A percentile compares a stretch with the other conserved stretches of the same genome.
These are phyloP conservation scores for Penicillium sumatraense DNA, from an alignment of 2,329 filamentous ascomycete genomes.

Conservation along the genomic window DNA sequence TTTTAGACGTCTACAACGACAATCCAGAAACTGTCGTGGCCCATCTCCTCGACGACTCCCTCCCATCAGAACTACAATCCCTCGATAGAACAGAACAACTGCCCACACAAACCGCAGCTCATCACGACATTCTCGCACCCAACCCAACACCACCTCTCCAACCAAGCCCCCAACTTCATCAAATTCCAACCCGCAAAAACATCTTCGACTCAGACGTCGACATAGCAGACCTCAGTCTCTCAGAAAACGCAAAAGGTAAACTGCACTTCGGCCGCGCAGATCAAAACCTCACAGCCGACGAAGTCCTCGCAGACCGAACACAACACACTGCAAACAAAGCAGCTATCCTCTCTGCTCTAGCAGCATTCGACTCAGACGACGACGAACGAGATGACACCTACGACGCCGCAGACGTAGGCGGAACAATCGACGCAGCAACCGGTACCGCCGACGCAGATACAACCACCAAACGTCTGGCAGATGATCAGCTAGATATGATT, in stretches of 20 bases:
- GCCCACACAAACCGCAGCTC: slow-evolving; percentile 43
- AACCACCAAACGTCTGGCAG: slow-evolving; percentile 40
- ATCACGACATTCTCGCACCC: slow-evolving; percentile 62
- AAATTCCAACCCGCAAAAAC: slow-evolving; percentile 62
- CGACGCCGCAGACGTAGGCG: slow-evolving; percentile 88
- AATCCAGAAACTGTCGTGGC: slow-evolving; percentile 79
- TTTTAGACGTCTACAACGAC: slow-evolving; percentile 79
- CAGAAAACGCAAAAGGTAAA: slow-evolving; percentile 56
- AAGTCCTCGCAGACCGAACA: slow-evolving; percentile 68
- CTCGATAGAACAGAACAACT: slow-evolving; percentile 66
- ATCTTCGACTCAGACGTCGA: slow-evolving; percentile 77
- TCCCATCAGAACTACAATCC: slow-evolving; percentile 71
- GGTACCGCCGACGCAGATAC: slow-evolving; percentile 61
- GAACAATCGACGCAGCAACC: slow-evolving; percentile 71
- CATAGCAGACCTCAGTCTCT: slow-evolving; percentile 71
- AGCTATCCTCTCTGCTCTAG: slow-evolving; percentile 84
- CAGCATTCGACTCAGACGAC: slow-evolving; percentile 88
- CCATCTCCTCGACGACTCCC: slow-evolving; percentile 76
- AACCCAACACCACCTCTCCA: slow-evolving; percentile 44
- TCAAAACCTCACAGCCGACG: slow-evolving; percentile 69
- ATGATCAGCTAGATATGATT: slow-evolving; percentile 61
- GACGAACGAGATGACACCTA: slow-evolving; percentile 98
- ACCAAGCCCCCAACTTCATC: slow-evolving; percentile 31
- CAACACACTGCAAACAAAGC: slow-evolving; percentile 72
- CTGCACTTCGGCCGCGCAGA: slow-evolving; percentile 78